phyloP scores from a whole-genome alignment of 2,329 filamentous ascomycete genomes.

The Nemania serpens region DNA sequence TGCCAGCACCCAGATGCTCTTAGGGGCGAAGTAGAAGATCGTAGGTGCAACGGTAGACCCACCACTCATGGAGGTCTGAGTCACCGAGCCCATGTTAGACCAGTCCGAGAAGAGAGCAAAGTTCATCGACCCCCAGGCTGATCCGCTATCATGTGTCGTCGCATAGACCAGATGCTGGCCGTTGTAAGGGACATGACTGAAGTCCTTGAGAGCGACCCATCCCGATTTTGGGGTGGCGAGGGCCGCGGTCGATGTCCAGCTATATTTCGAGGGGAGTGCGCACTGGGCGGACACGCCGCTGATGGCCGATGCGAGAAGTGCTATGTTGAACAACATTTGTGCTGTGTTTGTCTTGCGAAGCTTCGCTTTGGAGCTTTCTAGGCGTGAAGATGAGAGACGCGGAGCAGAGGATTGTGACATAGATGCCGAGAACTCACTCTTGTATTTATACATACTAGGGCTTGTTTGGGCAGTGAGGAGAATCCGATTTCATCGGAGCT shows the following conservation, averaged over 20 bases:
- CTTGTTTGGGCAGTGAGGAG: not conserved
- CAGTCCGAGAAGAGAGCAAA: constrained; percentile 61
- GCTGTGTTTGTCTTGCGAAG: not conserved
- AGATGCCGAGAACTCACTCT: not conserved
- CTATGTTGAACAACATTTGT: constrained; percentile 9
- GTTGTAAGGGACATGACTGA: constrained; percentile 60
- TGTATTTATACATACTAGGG: not conserved
- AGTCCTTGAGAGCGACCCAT: constrained; percentile 66
- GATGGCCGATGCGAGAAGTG: constrained; percentile 29
- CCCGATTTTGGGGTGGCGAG: constrained; percentile 58
- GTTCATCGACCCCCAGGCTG: constrained; percentile 61
- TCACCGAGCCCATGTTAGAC: constrained; percentile 54
- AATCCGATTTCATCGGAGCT: not conserved
- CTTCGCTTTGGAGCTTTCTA: not conserved
- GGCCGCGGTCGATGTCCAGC: constrained; percentile 57
- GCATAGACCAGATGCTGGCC: constrained; percentile 66
- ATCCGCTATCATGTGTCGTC: constrained; percentile 50
- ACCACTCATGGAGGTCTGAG: constrained; percentile 56
- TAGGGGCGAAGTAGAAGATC: constrained; percentile 66
- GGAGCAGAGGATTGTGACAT: not conserved
- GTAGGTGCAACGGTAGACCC: constrained; percentile 60
- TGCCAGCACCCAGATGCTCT: constrained; percentile 66
- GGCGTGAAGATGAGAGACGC: not conserved
- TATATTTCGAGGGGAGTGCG: constrained; percentile 53
- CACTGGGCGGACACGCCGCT: constrained; percentile 44